A percentile compares a stretch with the other conserved stretches of the same genome.
These are phyloP conservation scores for Leccinum subrobustum DNA, from an alignment of 1,284 basidiomycete species.

Conservation along the genomic window DNA sequence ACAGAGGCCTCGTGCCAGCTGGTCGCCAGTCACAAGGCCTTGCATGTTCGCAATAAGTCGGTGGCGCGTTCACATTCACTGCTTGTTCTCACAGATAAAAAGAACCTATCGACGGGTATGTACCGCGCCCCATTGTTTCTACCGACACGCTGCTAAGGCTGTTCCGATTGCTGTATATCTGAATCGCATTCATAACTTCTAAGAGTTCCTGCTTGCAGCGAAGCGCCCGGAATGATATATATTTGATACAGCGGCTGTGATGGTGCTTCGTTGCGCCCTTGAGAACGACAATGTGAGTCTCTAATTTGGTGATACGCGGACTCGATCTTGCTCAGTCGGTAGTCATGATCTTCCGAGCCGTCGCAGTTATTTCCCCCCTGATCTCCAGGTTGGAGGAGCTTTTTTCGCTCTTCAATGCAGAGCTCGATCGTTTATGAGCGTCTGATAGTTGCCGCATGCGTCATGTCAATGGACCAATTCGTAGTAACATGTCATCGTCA, in stretches of 20 bases:
- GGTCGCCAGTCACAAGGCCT: background rate
- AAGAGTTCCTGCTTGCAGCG: background rate
- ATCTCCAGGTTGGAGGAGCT: background rate
- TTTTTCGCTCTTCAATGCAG: background rate
- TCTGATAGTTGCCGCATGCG: background rate
- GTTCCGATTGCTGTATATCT: background rate
- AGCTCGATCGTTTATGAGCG: background rate
- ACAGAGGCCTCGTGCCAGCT: background rate
- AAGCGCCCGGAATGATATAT: background rate
- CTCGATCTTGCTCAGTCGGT: background rate
- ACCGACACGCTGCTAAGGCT: background rate
- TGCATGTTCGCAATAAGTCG: background rate
- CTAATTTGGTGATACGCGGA: background rate
- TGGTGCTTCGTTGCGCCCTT: background rate
- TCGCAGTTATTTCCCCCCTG: background rate
- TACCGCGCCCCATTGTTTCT: background rate
- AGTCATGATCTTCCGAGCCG: background rate
- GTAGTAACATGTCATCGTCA: background rate
- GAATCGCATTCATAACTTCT: background rate
- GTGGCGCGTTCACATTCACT: background rate
- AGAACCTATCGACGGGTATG: background rate
- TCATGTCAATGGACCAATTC: background rate
- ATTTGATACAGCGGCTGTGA: background rate
- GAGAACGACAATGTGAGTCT: background rate
- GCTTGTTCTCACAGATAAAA: constrained; percentile 1